Evolutionary conservation across 805 yeast species (phyloP).

Genomic region (Priceomyces medius): DNA sequence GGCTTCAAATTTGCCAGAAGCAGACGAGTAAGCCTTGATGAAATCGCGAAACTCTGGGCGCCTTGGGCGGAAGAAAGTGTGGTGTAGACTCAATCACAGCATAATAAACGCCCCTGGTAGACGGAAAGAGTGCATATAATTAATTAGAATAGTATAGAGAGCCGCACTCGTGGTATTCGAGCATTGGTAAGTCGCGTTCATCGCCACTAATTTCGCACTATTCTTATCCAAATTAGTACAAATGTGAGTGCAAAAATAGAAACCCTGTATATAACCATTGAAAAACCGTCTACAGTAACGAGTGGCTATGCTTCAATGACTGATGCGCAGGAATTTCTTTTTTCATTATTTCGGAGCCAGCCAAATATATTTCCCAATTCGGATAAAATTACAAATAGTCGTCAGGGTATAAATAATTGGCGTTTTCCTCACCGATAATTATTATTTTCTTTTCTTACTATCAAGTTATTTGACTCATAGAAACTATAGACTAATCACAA

Average conservation of each 20-base stretch:
- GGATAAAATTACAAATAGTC: constrained; percentile 1
- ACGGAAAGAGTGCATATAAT: background rate
- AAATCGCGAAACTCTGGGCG: background rate
- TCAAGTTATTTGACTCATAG: constrained; percentile 4
- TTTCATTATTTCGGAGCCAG: background rate
- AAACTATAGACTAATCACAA: constrained; percentile 26
- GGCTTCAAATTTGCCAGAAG: background rate
- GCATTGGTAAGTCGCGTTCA: background rate
- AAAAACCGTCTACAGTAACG: background rate
- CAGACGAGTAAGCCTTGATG: background rate
- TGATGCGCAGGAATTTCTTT: background rate
- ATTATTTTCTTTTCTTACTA: constrained; percentile 1
- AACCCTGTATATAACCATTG: background rate
- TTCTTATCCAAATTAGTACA: background rate
- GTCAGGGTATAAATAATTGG: constrained; percentile 7
- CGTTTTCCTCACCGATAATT: constrained; percentile 3
- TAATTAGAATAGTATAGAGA: background rate
- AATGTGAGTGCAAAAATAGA: background rate
- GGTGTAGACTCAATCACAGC: background rate
- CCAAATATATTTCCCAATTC: background rate
- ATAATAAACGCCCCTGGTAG: background rate
- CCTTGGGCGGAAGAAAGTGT: background rate
- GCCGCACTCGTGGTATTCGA: background rate
- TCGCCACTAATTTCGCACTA: background rate
- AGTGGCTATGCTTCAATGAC: background rate